Percentiles rank a stretch among this genome's conserved stretches.
phyloP scores from a whole-genome alignment of 2,329 filamentous ascomycete species.

The Lasiodiplodia hormozganensis region DNA sequence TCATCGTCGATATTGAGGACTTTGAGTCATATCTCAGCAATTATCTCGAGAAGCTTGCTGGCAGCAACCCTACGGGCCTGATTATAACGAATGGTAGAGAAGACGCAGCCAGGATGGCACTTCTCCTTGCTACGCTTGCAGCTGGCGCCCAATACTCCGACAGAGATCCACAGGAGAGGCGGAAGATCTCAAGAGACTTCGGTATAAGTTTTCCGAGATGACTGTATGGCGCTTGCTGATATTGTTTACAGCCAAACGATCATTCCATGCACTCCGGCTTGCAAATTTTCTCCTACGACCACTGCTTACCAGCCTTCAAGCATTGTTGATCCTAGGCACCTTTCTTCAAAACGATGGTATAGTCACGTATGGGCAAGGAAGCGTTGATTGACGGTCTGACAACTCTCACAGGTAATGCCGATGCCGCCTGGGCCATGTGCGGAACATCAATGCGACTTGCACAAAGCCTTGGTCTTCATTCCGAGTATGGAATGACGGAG shows the following conservation, averaged over 20 bases:
- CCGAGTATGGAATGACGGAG: background rate
- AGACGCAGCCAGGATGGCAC: background rate
- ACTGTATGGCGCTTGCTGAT: background rate
- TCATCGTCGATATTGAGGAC: slow-evolving; percentile 3
- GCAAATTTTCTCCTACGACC: slow-evolving; percentile 17
- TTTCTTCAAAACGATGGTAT: slow-evolving; percentile 26
- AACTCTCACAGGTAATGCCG: slow-evolving; percentile 8
- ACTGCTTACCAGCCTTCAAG: background rate
- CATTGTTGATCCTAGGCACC: slow-evolving; percentile 1
- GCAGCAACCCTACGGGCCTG: background rate
- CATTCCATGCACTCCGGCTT: slow-evolving; percentile 18
- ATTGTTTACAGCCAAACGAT: background rate
- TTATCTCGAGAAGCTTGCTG: slow-evolving; percentile 1
- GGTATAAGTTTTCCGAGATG: background rate
- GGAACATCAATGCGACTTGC: slow-evolving; percentile 17
- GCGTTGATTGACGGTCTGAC: background rate
- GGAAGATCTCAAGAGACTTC: slow-evolving; percentile 10
- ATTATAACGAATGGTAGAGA: background rate
- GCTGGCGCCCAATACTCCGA: slow-evolving; percentile 20
- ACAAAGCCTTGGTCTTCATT: slow-evolving; percentile 13
- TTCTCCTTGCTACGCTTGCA: slow-evolving; percentile 11
- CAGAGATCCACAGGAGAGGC: background rate
- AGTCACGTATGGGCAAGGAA: too few species aligned
- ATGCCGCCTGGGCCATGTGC: slow-evolving; percentile 15
- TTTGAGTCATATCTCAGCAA: background rate